Evolutionary conservation across 164 flowering plant genomes (phyloP).

Genomic region (Santalum album): DNA sequence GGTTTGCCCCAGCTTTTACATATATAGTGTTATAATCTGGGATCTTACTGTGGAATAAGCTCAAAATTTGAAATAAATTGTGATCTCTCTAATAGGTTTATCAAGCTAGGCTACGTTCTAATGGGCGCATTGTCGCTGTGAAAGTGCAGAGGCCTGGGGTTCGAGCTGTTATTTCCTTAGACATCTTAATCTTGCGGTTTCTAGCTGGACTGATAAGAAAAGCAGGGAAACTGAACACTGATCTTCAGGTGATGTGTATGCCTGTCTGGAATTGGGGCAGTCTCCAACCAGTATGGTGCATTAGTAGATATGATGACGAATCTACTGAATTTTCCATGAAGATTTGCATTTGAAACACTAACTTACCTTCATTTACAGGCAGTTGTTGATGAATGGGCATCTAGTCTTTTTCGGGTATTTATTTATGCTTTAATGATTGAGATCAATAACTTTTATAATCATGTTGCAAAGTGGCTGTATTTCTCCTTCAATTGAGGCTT

Average conservation of each 20-base stretch:
- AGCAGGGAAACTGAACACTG: slow-evolving; percentile 75
- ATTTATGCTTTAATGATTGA: no score
- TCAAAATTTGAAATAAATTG: not conserved
- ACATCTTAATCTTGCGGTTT: slow-evolving; percentile 71
- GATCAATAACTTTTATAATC: no score
- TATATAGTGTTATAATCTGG: not conserved
- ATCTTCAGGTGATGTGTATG: slow-evolving; percentile 82
- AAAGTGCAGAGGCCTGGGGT: slow-evolving; percentile 99
- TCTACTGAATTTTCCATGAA: no score
- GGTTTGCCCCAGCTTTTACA: slow-evolving; percentile 29
- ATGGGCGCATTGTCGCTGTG: slow-evolving; percentile 79
- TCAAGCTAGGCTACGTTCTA: slow-evolving; percentile 69
- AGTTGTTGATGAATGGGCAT: slow-evolving; percentile 97
- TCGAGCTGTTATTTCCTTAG: slow-evolving; percentile 85
- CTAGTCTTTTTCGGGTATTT: slow-evolving; percentile 91
- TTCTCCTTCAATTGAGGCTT: no score
- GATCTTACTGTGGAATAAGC: not conserved
- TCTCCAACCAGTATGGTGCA: no score
- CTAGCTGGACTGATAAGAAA: slow-evolving; percentile 55
- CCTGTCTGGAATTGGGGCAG: not conserved
- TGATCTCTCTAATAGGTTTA: slow-evolving; percentile 55
- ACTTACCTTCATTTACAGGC: slow-evolving; percentile 44
- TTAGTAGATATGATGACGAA: no score
- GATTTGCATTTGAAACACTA: no score
- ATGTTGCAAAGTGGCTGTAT: no score